phyloP scores from a whole-genome alignment of 1,284 basidiomycete species.

The Apiotrichum porosum region DNA sequence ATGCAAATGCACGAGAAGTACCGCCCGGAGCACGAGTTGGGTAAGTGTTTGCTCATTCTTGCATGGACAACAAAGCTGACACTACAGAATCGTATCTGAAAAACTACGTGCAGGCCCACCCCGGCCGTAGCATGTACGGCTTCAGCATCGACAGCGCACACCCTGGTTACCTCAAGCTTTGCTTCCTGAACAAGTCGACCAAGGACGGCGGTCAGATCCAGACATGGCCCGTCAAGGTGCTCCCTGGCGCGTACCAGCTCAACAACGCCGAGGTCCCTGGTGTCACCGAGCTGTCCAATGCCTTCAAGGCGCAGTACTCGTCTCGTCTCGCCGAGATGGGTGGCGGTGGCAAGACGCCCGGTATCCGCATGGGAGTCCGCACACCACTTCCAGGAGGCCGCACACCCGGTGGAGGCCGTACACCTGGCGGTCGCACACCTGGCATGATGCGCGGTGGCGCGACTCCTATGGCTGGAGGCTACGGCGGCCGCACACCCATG shows the following conservation, averaged over 20 bases:
- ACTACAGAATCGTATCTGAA: slow-evolving; percentile 82
- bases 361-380: slow-evolving; percentile 52
- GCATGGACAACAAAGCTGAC: too few relatives aligned
- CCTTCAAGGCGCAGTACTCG: slow-evolving; percentile 80
- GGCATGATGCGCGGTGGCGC: not conserved
- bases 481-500: slow-evolving; percentile 8
- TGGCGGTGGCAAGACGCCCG: slow-evolving; percentile 67
- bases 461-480: not conserved
- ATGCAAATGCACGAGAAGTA: slow-evolving; percentile 95
- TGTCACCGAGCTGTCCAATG: slow-evolving; percentile 86
- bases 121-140: slow-evolving; percentile 89
- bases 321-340: slow-evolving; percentile 31
- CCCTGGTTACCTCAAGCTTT: slow-evolving; percentile 89
- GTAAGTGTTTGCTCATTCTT: slow-evolving; percentile 62
- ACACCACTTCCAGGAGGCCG: slow-evolving; percentile 58
- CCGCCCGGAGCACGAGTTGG: slow-evolving; percentile 82
- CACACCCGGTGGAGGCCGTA: slow-evolving; percentile 63
- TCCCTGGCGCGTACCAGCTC: slow-evolving; percentile 83
- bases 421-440: slow-evolving; percentile 51
- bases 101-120: slow-evolving; percentile 87
- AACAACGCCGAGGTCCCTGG: slow-evolving; percentile 82
- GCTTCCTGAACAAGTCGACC: slow-evolving; percentile 86
- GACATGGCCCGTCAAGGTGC: slow-evolving; percentile 84
- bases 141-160: slow-evolving; percentile 86
- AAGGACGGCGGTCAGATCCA: slow-evolving; percentile 58